Percentiles rank a stretch among this genome's conserved stretches.
phyloP scores from a whole-genome alignment of 2,329 filamentous ascomycete genomes.

The Sphaerulina vaccinii region DNA sequence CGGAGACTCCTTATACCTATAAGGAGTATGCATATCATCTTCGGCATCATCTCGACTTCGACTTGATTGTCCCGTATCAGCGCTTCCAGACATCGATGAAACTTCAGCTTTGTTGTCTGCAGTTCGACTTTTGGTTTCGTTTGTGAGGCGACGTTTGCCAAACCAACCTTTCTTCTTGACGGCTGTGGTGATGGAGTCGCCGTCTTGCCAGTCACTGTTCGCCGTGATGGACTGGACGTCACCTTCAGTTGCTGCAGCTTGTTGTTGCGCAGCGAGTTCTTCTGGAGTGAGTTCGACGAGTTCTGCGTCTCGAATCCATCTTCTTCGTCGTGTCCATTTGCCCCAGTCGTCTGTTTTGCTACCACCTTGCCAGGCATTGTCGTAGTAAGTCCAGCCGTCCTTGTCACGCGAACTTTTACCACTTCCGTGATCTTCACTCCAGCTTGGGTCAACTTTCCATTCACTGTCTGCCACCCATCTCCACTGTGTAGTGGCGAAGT shows the following conservation, averaged over 20 bases:
- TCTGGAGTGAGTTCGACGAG: slow-evolving; percentile 67
- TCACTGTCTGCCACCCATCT: slow-evolving; percentile 81
- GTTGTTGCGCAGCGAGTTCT: slow-evolving; percentile 19
- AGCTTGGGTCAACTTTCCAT: slow-evolving; percentile 80
- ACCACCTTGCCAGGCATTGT: slow-evolving; percentile 96
- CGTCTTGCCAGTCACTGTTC: slow-evolving; percentile 18
- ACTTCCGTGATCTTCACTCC: slow-evolving; percentile 45
- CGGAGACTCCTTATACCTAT: slow-evolving; percentile 51
- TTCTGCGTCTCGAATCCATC: slow-evolving; percentile 97
- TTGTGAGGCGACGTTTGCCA: slow-evolving; percentile 21
- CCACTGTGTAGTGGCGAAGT: slow-evolving; percentile 64
- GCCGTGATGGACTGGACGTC: slow-evolving; percentile 18
- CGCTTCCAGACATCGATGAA: slow-evolving; percentile 25
- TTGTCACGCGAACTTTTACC: slow-evolving; percentile 47
- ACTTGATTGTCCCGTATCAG: slow-evolving; percentile 29
- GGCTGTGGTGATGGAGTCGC: slow-evolving; percentile 21
- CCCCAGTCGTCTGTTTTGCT: slow-evolving; percentile 90
- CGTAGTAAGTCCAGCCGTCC: slow-evolving; percentile 94
- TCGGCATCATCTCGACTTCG: slow-evolving; percentile 38
- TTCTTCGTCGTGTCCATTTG: slow-evolving; percentile 85
- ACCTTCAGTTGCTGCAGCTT: neutral
- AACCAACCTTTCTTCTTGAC: slow-evolving; percentile 34
- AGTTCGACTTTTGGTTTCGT: slow-evolving; percentile 16
- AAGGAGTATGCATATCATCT: slow-evolving; percentile 52
- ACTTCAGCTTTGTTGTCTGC: slow-evolving; percentile 30